These are phyloP conservation scores for Echinosophora koreensis DNA, from an alignment of 306 rosid species.

Conservation along the genomic window DNA sequence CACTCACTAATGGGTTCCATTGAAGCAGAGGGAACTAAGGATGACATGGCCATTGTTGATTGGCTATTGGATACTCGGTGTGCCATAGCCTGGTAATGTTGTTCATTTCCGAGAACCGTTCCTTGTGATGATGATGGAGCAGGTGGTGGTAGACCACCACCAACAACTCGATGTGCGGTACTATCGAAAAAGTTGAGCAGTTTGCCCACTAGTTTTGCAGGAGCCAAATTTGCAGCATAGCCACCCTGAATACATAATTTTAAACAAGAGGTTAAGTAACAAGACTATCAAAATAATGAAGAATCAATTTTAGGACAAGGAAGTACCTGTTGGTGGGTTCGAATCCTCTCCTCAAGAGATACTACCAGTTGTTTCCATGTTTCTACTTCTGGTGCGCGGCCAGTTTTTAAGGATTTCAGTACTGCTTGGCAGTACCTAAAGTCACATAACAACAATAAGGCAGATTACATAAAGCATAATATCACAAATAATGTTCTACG, in stretches of 20 bases:
- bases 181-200: constrained; percentile 89
- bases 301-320: constrained; percentile 24
- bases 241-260: constrained; percentile 74
- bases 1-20: constrained; percentile 83
- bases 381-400: constrained; percentile 86
- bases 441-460: constrained; percentile 41
- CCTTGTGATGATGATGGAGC: constrained; percentile 76
- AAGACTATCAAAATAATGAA: constrained; percentile 32
- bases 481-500: constrained; percentile 32
- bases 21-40: constrained; percentile 85
- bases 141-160: constrained; percentile 92
- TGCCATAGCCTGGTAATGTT: constrained; percentile 53
- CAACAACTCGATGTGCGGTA: constrained; percentile 95
- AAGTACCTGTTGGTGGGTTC: constrained; percentile 84
- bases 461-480: constrained; percentile 30
- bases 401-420: constrained; percentile 80
- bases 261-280: constrained; percentile 24
- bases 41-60: constrained; percentile 92
- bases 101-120: constrained; percentile 61
- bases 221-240: constrained; percentile 79
- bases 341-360: constrained; percentile 93
- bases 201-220: constrained; percentile 85
- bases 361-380: constrained; percentile 74
- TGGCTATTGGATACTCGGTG: constrained; percentile 78
- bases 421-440: constrained; percentile 88